phyloP scores from a whole-genome alignment of 129 eudicot genomes.

The Chrysanthemum makinoi region DNA sequence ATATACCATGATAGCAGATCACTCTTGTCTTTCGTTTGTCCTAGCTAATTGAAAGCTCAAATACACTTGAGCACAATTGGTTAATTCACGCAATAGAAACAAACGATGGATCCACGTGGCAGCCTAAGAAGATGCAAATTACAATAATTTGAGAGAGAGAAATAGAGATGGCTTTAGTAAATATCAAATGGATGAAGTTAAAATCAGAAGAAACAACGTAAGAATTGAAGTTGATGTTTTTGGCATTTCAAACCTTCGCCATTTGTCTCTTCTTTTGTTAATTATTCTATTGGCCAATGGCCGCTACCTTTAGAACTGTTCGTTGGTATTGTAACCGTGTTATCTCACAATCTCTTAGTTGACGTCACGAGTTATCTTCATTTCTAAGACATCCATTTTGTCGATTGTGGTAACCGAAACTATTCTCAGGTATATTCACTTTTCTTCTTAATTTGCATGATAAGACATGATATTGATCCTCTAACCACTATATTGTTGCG shows the following conservation, averaged over 20 bases:
- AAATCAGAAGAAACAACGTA: conserved; percentile 35
- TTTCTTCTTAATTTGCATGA: neutral
- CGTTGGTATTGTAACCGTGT: conserved; percentile 9
- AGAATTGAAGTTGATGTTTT: conserved; percentile 27
- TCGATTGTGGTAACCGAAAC: conserved; percentile 20
- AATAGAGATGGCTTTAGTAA: conserved; percentile 20
- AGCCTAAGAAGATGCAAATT: conserved; percentile 16
- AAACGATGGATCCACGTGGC: conserved; percentile 27
- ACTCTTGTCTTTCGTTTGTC: neutral
- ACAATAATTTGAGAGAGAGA: conserved; percentile 31
- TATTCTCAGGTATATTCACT: neutral
- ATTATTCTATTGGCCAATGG: conserved; percentile 27
- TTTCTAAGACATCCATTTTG: conserved; percentile 24
- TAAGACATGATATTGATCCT: too few species aligned
- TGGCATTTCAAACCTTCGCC: conserved; percentile 35
- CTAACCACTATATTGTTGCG: neutral
- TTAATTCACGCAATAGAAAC: neutral
- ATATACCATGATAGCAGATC: neutral
- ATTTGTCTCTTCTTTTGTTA: conserved; percentile 42
- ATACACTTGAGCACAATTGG: conserved; percentile 7
- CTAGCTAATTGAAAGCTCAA: neutral
- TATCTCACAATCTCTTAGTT: conserved; percentile 11
- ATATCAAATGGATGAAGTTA: conserved; percentile 30
- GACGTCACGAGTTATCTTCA: neutral
- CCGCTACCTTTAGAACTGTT: conserved; percentile 20